A percentile compares a stretch with the other conserved stretches of the same genome.
Conservation (phyloP, 106 monocot species). For the Platanthera zijinensis region DNA sequence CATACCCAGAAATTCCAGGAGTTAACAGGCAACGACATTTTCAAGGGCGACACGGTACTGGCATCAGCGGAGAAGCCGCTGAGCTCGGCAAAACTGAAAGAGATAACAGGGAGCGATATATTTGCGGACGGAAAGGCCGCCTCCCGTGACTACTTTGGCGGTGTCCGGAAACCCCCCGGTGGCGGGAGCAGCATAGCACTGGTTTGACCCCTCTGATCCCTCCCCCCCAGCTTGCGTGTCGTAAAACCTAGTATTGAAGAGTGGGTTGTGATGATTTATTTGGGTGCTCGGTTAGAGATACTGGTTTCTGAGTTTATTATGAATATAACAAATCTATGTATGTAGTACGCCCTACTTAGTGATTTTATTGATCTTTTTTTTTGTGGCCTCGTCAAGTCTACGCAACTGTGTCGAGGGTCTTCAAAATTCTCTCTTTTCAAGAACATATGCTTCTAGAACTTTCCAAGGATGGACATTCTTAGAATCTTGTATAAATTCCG, state of each 20-base stretch:
- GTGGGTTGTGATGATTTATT: background rate
- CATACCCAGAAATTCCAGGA: constrained; percentile 66
- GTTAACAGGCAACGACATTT: constrained; percentile 71
- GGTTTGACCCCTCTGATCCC: constrained; percentile 19
- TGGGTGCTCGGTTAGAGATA: background rate
- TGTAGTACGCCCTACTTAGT: too few relatives aligned
- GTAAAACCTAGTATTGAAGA: background rate
- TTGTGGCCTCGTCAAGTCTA: too few relatives aligned
- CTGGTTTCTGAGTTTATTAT: background rate
- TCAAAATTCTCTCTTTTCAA: too few relatives aligned
- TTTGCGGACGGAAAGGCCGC: constrained; percentile 66
- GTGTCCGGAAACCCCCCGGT: constrained; percentile 73
- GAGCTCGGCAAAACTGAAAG: constrained; percentile 53
- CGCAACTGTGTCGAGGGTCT: too few relatives aligned
- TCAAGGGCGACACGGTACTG: constrained; percentile 47
- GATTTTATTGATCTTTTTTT: too few relatives aligned
- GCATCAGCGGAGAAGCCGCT: constrained; percentile 52
- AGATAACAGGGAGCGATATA: constrained; percentile 77
- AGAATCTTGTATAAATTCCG: too few relatives aligned
- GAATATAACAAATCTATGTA: too few relatives aligned
- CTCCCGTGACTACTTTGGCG: constrained; percentile 50
- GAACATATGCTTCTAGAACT: too few relatives aligned
- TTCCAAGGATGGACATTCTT: too few relatives aligned
- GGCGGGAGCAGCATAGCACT: constrained; percentile 72
- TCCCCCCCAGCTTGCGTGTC: background rate